Conservation (phyloP, 2,329 filamentous ascomycete species). For the Ophiostoma populinum region DNA sequence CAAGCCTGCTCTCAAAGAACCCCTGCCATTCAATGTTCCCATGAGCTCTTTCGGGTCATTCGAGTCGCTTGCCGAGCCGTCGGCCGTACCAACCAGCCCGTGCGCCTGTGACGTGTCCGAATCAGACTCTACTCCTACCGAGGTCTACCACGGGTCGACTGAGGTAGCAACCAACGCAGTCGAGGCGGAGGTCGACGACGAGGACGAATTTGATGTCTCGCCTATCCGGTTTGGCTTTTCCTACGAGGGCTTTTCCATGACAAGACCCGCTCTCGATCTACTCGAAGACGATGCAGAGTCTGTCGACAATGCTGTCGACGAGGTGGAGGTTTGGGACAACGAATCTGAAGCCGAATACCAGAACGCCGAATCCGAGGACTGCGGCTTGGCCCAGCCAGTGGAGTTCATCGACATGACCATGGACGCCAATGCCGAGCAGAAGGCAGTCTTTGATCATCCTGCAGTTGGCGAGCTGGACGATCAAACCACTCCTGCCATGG, state of each 20-base stretch:
- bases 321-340: no score
- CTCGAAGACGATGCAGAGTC: constrained; percentile 1
- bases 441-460: no score
- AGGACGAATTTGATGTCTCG: no score
- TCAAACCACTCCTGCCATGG: no score
- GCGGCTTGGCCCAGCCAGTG: no score
- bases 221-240: neutral
- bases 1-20: neutral
- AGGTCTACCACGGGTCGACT: neutral
- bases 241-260: constrained; percentile 5
- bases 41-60: neutral
- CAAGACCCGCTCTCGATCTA: constrained; percentile 3
- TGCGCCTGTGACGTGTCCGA: neutral
- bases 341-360: no score
- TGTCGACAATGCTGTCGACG: neutral
- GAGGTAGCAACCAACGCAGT: no score
- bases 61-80: neutral
- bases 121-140: constrained; percentile 1
- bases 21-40: neutral
- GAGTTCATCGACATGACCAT: no score
- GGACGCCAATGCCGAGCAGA: no score
- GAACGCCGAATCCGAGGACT: no score
- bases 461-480: no score
- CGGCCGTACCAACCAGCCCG: neutral
- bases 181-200: neutral